These are phyloP conservation scores for Apophysomyces trapeziformis DNA, from an alignment of 371 early-diverging fungal genomes.

Conservation along the genomic window DNA sequence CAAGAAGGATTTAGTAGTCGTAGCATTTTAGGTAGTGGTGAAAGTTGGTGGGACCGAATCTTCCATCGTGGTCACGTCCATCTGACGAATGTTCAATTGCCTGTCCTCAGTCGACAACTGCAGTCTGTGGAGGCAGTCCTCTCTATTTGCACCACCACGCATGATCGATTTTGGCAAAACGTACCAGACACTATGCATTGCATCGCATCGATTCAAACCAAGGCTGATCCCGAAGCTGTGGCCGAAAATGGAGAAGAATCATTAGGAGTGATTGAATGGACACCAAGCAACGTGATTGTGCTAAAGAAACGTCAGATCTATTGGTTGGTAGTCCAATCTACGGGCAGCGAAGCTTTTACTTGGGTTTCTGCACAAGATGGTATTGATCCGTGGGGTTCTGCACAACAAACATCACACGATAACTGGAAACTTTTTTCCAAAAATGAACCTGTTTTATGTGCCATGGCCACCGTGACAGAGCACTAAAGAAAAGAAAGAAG, in stretches of 20 bases:
- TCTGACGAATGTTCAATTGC: constrained; percentile 32
- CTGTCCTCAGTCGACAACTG: constrained; percentile 22
- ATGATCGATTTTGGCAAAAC: constrained; percentile 20
- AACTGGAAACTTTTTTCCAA: constrained; percentile 18
- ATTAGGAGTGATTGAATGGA: constrained; percentile 13
- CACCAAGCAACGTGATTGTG: constrained; percentile 17
- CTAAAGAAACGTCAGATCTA: constrained; percentile 23
- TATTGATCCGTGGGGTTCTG: constrained; percentile 1
- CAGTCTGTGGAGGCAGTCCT: constrained; percentile 21
- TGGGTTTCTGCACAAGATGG: constrained; percentile 13
- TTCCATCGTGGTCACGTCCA: constrained; percentile 45
- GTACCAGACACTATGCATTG: constrained; percentile 23
- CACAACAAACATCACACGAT: constrained; percentile 13
- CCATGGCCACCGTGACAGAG: constrained; percentile 17
- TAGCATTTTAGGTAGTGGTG: background rate
- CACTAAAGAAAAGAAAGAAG: constrained; percentile 1
- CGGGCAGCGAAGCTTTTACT: constrained; percentile 11
- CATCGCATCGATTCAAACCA: constrained; percentile 13
- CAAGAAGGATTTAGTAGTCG: background rate
- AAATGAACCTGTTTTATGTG: constrained; percentile 16
- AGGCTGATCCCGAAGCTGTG: constrained; percentile 4
- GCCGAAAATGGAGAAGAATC: constrained; percentile 7
- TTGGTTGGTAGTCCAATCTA: constrained; percentile 20
- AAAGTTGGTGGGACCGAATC: constrained; percentile 50
- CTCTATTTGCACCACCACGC: constrained; percentile 35